Evolutionary conservation across 208 protist genomes (phyloP), one percentile per base, ranked within the genome.

Genomic region (Trypanosoma congolense): DNA sequence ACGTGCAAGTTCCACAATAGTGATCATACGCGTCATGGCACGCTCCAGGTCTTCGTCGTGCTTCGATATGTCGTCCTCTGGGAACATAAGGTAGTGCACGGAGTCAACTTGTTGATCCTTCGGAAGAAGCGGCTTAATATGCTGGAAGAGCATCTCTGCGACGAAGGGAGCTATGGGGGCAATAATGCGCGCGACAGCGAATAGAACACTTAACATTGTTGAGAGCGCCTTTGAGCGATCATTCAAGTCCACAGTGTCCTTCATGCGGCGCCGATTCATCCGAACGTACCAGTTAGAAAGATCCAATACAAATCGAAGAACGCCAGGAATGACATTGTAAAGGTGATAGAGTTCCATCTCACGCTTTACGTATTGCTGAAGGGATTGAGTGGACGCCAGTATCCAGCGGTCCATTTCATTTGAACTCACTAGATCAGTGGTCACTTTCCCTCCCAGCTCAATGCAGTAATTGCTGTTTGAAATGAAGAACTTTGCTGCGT

Each of bases 331-430:
- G 41, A 99, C 98, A 46, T 97, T 99, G 85, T 99, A 99, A 5
- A 99, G 83, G 53, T 94, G 90, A 72, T 99, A 99, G 18, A 75
- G 53, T 26, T 77, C 66, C 98, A 99, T 99, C 73, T 99, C 97
- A 54, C 69, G 24, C 52, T 84, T 77, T n/a, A 99, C 95, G 71
- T 96, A 96, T 35, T 70, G 62, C 38, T 99, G 70, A 14, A 99
- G 78, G 10, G 77, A 77, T 56, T 98, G 74, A 24, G 89, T 90
- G 3, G 74, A 80, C 6, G 97, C 87, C 9, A 99, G 65, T 56
- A 99, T 98, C 99, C 99, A 99, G 53, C 84, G 82, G 79, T 99
- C 98, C 93, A 99, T 99, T 41, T 96, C 76, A 76, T 99, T 99
- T 5, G 73, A 77, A 68, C 87, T 93, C 64, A 57, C 65, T 25